Evolutionary conservation across 306 rosid genomes (phyloP).

Genomic region (Abrus pulchellus): DNA sequence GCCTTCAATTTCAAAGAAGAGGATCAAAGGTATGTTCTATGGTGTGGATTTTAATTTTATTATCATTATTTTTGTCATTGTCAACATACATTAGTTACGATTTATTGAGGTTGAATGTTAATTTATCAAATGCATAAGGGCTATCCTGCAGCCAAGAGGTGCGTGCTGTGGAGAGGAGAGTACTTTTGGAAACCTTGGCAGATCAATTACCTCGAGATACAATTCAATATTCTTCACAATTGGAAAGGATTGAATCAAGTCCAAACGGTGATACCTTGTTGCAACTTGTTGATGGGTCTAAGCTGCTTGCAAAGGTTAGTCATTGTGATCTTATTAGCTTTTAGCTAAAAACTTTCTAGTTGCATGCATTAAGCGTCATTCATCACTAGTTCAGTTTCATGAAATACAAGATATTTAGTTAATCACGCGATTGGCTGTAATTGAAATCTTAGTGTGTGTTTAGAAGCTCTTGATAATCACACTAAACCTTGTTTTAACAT

Average conservation of each 20-base stretch:
- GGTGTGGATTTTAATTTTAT: background rate
- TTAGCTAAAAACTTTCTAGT: background rate
- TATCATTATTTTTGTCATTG: background rate
- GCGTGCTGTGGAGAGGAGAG: slow-evolving; percentile 88
- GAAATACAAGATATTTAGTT: background rate
- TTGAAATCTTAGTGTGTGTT: background rate
- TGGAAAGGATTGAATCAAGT: slow-evolving; percentile 62
- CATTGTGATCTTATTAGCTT: background rate
- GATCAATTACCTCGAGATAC: slow-evolving; percentile 63
- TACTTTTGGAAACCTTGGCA: slow-evolving; percentile 85
- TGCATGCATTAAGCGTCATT: background rate
- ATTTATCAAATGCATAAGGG: slow-evolving; percentile 12
- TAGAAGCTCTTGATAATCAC: no score
- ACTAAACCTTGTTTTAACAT: no score
- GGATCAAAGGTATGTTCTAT: slow-evolving; percentile 67
- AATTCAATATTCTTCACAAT: slow-evolving; percentile 73
- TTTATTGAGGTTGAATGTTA: background rate
- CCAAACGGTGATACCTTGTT: slow-evolving; percentile 63
- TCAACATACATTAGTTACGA: background rate
- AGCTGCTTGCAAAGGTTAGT: slow-evolving; percentile 74
- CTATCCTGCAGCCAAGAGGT: slow-evolving; percentile 80
- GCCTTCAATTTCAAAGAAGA: slow-evolving; percentile 85
- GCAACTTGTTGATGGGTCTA: slow-evolving; percentile 76
- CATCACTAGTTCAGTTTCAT: background rate
- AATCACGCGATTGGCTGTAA: slow-evolving; percentile 9